Evolutionary conservation across 768 basidiomycete genomes (phyloP).

Genomic region (Boletus huronensis): DNA sequence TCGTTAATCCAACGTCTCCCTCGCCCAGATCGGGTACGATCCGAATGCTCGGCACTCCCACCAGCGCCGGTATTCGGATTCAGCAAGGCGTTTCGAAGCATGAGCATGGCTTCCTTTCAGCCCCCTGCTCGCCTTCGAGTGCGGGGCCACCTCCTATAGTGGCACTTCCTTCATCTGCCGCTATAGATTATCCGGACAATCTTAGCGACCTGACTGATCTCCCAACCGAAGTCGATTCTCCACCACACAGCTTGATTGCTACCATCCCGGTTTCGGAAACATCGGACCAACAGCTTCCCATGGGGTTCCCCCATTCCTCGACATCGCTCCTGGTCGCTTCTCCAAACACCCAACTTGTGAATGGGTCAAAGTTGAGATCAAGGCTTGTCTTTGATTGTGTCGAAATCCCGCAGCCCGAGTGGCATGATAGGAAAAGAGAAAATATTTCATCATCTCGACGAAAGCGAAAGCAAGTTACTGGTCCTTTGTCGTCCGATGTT

Average conservation of each 20-base stretch:
- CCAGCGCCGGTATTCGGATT: background rate
- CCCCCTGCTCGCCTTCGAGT: background rate
- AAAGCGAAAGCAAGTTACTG: slow-evolving; percentile 14
- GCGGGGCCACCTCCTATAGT: background rate
- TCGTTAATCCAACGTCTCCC: background rate
- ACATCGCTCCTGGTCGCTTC: background rate
- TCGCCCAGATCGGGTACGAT: background rate
- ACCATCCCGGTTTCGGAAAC: background rate
- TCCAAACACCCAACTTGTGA: background rate
- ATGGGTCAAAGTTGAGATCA: background rate
- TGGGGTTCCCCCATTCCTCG: background rate
- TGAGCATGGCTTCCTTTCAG: background rate
- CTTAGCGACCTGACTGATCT: slow-evolving; percentile 33
- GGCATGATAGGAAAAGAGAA: slow-evolving; percentile 7
- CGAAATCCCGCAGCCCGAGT: slow-evolving; percentile 14
- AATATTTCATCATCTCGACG: background rate
- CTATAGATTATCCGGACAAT: slow-evolving; percentile 10
- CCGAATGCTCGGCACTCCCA: background rate
- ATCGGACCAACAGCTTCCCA: background rate
- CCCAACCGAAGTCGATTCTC: slow-evolving; percentile 19
- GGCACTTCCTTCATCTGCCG: background rate
- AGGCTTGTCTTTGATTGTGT: slow-evolving; percentile 26
- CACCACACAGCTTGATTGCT: slow-evolving; percentile 5
- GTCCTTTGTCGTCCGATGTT: background rate
- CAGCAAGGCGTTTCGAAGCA: background rate